A percentile compares a stretch with the other conserved stretches of the same genome.
Conservation (phyloP, 2,329 filamentous ascomycete genomes). For the Xylaria polymorpha region DNA sequence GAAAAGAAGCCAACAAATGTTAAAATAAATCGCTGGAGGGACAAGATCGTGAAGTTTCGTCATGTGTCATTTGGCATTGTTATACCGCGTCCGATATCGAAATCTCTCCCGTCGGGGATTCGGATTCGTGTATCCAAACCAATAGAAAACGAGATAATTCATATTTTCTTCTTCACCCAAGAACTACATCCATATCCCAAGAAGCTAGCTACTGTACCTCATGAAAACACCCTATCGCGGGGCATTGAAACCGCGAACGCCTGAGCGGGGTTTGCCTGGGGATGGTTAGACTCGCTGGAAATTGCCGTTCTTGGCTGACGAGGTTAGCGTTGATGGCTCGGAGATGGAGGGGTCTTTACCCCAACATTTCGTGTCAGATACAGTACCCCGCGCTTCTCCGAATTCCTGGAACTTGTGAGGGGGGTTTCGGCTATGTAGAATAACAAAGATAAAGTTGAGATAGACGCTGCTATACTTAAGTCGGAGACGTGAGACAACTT, state of each 20-base stretch:
- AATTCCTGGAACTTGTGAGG: constrained; percentile 7
- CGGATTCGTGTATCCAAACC: neutral
- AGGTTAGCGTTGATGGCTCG: constrained; percentile 7
- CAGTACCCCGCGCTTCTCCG: constrained; percentile 35
- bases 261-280: neutral
- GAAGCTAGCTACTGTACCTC: constrained; percentile 8
- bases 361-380: constrained; percentile 10
- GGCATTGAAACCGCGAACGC: constrained; percentile 16
- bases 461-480: too few relatives aligned
- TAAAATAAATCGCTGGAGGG: neutral
- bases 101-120: neutral
- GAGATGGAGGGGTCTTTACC: constrained; percentile 19
- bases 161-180: neutral
- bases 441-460: too few relatives aligned
- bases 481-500: too few relatives aligned
- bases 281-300: constrained; percentile 41
- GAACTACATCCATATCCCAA: neutral
- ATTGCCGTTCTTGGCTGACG: constrained; percentile 40
- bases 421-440: too few relatives aligned
- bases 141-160: neutral
- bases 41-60: constrained; percentile 23
- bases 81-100: constrained; percentile 17
- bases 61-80: neutral
- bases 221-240: constrained; percentile 15
- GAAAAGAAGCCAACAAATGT: neutral